Base-by-base conservation (phyloP, 1,284 basidiomycete species). In the Lentinula novae-zelandiae region DNA sequence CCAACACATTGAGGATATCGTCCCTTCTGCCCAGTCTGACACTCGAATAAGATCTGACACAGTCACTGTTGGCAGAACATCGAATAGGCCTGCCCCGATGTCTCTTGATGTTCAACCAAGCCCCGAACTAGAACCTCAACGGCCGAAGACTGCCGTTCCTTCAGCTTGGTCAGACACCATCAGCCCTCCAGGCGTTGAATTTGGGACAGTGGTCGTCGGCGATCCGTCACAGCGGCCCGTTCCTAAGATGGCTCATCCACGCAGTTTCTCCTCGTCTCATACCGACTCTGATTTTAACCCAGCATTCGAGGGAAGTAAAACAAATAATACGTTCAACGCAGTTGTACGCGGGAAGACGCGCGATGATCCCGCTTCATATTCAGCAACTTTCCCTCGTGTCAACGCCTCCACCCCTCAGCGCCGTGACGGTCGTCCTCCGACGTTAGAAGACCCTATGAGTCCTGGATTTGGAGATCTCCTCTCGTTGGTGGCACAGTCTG, bases 331-430 rank as follows among this genome's bases (percentile, higher is more conserved):
- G 7, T 85, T 85, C 70, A 76, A 71, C 52, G 81, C 83, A 17
- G 78, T 84, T 10, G 83, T 85, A 42, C 83, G 84, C 64, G 70
- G 75, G 62, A 84, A 81, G 64, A 74, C 81, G 17, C 71, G 79
- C 80, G 60, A 62, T 59, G 9, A 66, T 5, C 57, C 57, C 27
- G 57, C 50, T 13, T 27, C 17, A 9, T 22, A 52, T 33, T 52
- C 50, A 12, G 36, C 49, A 10, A 58, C 57, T 3, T 27, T 58
- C 5, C 57, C 57, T 13, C 36, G 57, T 33, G 46, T 53, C 42
- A 66, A 20, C 2, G 40, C 9, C 10, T 4, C 57, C 7, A 72
- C 72, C 8, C 60, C 71, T 60, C 72, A 72, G 13, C 71, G 73
- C n/a, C 69, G 68, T 59, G 61, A 66, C 38, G 69, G 68, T 59